phyloP scores from a whole-genome alignment of 2,329 filamentous ascomycete genomes.

The Fusarium agapanthi region DNA sequence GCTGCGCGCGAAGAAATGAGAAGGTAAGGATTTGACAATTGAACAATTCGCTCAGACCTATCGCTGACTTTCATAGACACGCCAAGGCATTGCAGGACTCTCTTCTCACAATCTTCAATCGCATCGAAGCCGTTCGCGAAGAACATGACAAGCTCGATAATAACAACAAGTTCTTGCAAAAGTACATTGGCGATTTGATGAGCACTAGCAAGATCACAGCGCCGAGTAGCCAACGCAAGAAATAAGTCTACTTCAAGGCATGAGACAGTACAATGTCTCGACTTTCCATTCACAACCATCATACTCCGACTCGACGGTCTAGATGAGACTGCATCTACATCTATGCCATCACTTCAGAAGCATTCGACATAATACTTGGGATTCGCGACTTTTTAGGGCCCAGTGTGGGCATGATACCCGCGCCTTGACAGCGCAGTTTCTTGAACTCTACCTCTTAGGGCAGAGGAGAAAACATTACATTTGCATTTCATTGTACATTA shows the following conservation, averaged over 20 bases:
- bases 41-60: neutral
- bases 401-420: slow-evolving; percentile 45
- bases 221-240: slow-evolving; percentile 61
- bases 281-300: neutral
- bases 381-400: slow-evolving; percentile 38
- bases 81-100: slow-evolving; percentile 89
- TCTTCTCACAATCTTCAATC: slow-evolving; percentile 87
- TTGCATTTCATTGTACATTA: slow-evolving; percentile 40
- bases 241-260: slow-evolving; percentile 49
- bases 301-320: slow-evolving; percentile 11
- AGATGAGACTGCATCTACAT: slow-evolving; percentile 1
- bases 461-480: slow-evolving; percentile 8
- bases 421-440: slow-evolving; percentile 37
- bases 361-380: slow-evolving; percentile 25
- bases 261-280: neutral
- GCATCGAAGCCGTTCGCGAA: slow-evolving; percentile 91
- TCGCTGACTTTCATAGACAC: slow-evolving; percentile 66
- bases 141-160: slow-evolving; percentile 97
- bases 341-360: slow-evolving; percentile 19
- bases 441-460: slow-evolving; percentile 22
- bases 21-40: slow-evolving; percentile 54
- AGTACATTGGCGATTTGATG: slow-evolving; percentile 97
- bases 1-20: slow-evolving; percentile 76
- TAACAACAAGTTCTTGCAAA: slow-evolving; percentile 97
- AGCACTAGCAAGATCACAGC: slow-evolving; percentile 80